Conservation (phyloP, 495 filamentous ascomycete genomes). For the Daldinia vernicosa region DNA sequence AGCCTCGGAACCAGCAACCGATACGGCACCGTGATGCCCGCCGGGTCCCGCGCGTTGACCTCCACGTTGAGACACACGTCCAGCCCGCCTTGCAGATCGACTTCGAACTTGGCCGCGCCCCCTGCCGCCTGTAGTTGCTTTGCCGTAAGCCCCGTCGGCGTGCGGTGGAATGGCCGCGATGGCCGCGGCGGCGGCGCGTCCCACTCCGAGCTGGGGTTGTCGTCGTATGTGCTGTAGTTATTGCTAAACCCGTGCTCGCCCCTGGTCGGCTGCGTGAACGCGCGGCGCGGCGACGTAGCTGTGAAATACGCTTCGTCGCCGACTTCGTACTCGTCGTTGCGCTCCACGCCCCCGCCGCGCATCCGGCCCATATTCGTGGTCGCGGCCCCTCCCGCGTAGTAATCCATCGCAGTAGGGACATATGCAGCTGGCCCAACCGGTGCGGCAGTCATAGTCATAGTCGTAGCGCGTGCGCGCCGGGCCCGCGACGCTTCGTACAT, state of each 20-base stretch:
- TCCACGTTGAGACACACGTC: conserved; percentile 89
- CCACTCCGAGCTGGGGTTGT: conserved; percentile 4
- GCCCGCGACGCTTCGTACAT: conserved; percentile 38
- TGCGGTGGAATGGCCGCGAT: conserved; percentile 72
- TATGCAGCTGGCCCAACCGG: neutral
- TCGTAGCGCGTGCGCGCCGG: neutral
- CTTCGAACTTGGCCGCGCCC: conserved; percentile 40
- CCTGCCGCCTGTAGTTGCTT: conserved; percentile 61
- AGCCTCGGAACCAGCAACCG: conserved; percentile 84
- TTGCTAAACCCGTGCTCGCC: neutral
- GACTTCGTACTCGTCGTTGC: conserved; percentile 48
- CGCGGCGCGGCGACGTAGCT: conserved; percentile 45
- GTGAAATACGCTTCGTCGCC: conserved; percentile 59
- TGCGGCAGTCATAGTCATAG: neutral
- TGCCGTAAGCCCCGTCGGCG: conserved; percentile 72
- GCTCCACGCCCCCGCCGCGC: conserved; percentile 48
- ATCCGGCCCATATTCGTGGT: conserved; percentile 40
- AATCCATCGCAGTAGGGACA: neutral
- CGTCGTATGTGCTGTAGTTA: conserved; percentile 7
- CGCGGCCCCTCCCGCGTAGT: neutral
- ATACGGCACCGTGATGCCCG: conserved; percentile 89
- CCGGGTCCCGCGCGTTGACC: conserved; percentile 81
- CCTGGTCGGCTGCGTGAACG: conserved; percentile 36
- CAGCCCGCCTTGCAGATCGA: conserved; percentile 80
- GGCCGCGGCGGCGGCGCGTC: conserved; percentile 44